Base-by-base conservation (phyloP, 1,284 basidiomycete species). In the Pseudozyma tsukubaensis region DNA sequence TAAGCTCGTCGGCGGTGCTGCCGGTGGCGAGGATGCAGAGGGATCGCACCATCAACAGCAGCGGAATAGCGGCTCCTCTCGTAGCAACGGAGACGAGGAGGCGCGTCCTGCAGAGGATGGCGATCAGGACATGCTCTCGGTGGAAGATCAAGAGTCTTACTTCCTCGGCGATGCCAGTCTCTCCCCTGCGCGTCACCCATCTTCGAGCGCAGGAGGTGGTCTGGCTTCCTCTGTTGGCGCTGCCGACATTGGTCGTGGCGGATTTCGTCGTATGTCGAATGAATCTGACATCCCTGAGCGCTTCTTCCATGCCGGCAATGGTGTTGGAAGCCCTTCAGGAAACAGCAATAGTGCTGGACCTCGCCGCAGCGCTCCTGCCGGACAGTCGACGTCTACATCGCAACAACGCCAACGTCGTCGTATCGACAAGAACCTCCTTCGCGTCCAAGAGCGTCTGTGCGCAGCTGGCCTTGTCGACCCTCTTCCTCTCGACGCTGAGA, bases 11-110 rank as follows among this genome's bases (percentile, higher is more conserved):
- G 60, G 67, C 36, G 77, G 72, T 42, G 74, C 71, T 32, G 47
- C 68, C 85, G 32, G 86, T 85, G 61, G 84, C 4, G 61, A 54
- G 12, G 73, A 55, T 32, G 75, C 52, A 18, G 73, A 73, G 18
- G 50, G 47, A 12, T 49, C 50, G 12, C 51, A 66, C 50, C 48
- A 71, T 12, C 58, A 61, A 48, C 48, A 71, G 16, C 58, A 61
- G 51, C 65, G 60, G 37, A 54, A 48, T 19, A 50, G 50, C 18
- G 52, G 34, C 10, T 36, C 44, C 13, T 21, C 36, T 8, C 34
- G 59, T 9, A 32, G 39, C 11, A 51, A 55, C 29, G 56, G 44
- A 8, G 56, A 56, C 2, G 61, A 51, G 9, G 52, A 32, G 29
- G 32, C 39, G 9, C 18, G 19, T 9, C 47, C 37, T 9, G 36